Evolutionary conservation across 768 basidiomycete genomes (phyloP).

Genomic region (Agrocybe pediades): DNA sequence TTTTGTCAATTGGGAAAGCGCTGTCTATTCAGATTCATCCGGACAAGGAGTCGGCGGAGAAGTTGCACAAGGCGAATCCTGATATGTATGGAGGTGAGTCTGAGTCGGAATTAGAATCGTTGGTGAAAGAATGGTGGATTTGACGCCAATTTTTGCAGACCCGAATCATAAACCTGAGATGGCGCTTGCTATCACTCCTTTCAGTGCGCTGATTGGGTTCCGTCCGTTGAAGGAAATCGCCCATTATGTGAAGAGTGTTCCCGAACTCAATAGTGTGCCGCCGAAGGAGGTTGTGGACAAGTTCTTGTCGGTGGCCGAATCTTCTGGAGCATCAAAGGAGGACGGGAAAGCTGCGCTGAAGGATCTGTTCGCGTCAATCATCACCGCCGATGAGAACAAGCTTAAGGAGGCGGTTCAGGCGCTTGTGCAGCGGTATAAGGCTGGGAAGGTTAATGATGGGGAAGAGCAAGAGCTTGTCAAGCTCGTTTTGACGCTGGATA

Average conservation of each 20-base stretch:
- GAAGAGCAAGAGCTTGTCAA: conserved; percentile 51
- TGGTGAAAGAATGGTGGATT: too few species aligned
- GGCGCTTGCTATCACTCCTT: conserved; percentile 94
- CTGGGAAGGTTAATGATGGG: conserved; percentile 33
- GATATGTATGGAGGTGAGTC: conserved; percentile 96
- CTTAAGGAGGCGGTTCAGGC: conserved; percentile 56
- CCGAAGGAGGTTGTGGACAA: conserved; percentile 49
- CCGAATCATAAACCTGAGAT: conserved; percentile 99
- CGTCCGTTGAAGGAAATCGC: conserved; percentile 77
- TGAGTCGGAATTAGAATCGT: too few species aligned
- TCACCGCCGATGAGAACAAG: conserved; percentile 64
- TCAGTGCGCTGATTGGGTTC: conserved; percentile 92
- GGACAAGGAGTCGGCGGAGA: conserved; percentile 79
- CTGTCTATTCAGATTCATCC: conserved; percentile 93
- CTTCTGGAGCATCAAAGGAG: conserved; percentile 40
- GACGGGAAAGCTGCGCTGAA: conserved; percentile 66
- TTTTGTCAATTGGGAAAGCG: conserved; percentile 86
- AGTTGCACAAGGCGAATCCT: conserved; percentile 66
- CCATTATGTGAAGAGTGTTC: conserved; percentile 61
- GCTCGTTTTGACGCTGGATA: conserved; percentile 62
- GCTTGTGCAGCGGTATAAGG: conserved; percentile 66
- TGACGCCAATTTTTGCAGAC: conserved; percentile 63
- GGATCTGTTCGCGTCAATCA: conserved; percentile 78
- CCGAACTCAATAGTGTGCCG: conserved; percentile 78
- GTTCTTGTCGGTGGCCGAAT: conserved; percentile 52